Evolutionary conservation across 345 rosid species (phyloP).

Genomic region (Hypericum androsaemum): DNA sequence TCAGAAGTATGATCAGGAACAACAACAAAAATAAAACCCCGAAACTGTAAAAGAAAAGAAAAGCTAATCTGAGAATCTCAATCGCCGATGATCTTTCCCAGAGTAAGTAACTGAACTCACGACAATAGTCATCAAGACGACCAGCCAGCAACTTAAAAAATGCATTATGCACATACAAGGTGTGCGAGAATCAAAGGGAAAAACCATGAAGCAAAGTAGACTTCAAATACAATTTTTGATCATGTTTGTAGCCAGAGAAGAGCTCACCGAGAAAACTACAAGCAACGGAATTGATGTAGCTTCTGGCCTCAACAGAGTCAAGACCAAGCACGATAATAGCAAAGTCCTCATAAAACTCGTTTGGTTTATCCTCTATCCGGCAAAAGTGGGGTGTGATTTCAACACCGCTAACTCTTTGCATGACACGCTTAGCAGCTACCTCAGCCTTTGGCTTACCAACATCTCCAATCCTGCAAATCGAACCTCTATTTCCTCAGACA

Average conservation of each 20-base stretch:
- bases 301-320: constrained; percentile 91
- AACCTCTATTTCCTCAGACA: neutral
- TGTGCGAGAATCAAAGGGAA: no score
- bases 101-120: no score
- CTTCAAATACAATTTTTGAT: no score
- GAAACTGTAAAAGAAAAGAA: no score
- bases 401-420: constrained; percentile 89
- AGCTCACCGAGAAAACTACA: constrained; percentile 90
- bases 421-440: constrained; percentile 95
- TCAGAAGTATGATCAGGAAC: no score
- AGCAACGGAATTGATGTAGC: constrained; percentile 83
- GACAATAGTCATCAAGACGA: no score
- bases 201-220: no score
- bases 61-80: no score
- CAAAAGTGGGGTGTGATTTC: constrained; percentile 86
- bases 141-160: no score
- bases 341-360: constrained; percentile 67
- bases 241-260: neutral
- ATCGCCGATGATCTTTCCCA: no score
- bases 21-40: no score
- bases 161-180: no score
- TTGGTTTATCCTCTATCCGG: constrained; percentile 89
- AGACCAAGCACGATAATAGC: constrained; percentile 91
- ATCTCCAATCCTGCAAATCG: constrained; percentile 61
- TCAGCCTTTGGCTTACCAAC: constrained; percentile 97